Evolutionary conservation across 805 yeast genomes (phyloP), one percentile per base, ranked within the genome.

Genomic region (Zygotorulaspora danielsina): DNA sequence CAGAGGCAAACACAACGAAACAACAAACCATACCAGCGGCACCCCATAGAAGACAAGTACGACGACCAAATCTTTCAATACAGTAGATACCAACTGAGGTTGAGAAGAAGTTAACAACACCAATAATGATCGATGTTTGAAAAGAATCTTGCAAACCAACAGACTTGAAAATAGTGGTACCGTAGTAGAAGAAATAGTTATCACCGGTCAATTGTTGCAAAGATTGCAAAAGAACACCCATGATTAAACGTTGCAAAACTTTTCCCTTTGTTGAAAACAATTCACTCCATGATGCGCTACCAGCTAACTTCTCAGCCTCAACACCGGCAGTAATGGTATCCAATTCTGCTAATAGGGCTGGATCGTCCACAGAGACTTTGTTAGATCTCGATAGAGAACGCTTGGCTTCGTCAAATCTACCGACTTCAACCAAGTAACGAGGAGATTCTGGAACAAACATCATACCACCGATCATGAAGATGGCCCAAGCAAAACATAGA

Each of bases 361-460:
- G 75, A 49, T 75, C 76, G 31, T 79, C 81, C 12, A 64, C 49
- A 8, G 70, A 53, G 29, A 72, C 69, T 56, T 73, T 78, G 69
- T 79, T 79, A 36, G 80, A 73, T 49, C 60, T 71, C 19, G 81
- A 79, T 39, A 81, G 57, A 17, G 84, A 74, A 15, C 55, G 57
- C 60, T 69, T 76, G 38, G 87, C 87, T 43, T 78, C 83, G 34
- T 81, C 87, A 32, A 74, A 51, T 49, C 64, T 71, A 44, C 69
- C 71, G 41, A 63, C 64, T 63, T 75, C 79, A 45, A 76, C 69
- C 63, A 81, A 70, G 65, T 61, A 81, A 64, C 87, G 70, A 55
- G 87, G 84, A 24, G 85, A 79, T 66, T 81, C 88, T 36, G 87
- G 87, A 73, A 80, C 79, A 53, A 73, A 71, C 2, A 51, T 47